Conservation (phyloP, 2,329 filamentous ascomycete genomes). For the Pseudocercospora ulei region DNA sequence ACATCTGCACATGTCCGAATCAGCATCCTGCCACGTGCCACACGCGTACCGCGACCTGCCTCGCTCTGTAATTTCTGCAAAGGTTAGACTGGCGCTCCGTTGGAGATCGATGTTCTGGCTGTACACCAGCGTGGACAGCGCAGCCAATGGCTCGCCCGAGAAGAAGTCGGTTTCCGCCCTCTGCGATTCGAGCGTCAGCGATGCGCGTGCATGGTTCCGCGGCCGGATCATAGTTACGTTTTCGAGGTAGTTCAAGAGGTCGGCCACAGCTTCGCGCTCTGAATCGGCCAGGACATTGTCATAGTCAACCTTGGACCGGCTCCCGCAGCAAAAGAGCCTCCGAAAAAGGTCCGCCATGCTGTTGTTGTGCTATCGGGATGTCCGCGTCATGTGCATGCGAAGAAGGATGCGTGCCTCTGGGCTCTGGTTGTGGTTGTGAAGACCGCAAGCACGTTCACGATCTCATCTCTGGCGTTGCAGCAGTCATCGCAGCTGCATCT, state of each 20-base stretch:
- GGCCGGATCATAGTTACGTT: conserved; percentile 57
- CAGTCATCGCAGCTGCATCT: no score
- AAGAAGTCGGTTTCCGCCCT: conserved; percentile 98
- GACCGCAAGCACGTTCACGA: background rate
- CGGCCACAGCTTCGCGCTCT: conserved; percentile 92
- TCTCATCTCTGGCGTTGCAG: conserved; percentile 2
- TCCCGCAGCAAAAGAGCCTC: conserved; percentile 31
- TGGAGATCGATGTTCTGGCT: conserved; percentile 98
- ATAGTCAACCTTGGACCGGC: conserved; percentile 42
- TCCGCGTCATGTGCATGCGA: conserved; percentile 9
- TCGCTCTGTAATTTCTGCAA: conserved; percentile 97
- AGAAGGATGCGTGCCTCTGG: conserved; percentile 4
- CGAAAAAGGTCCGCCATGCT: conserved; percentile 31
- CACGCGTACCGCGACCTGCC: conserved; percentile 47
- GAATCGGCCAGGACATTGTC: conserved; percentile 64
- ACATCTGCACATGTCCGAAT: conserved; percentile 57
- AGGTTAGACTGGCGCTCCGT: conserved; percentile 91
- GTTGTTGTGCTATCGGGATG: conserved; percentile 7
- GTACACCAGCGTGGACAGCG: conserved; percentile 90
- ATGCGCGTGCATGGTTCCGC: conserved; percentile 11
- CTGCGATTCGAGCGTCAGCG: conserved; percentile 42
- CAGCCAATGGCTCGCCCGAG: conserved; percentile 83
- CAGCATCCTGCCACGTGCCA: conserved; percentile 3
- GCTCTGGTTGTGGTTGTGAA: conserved; percentile 4
- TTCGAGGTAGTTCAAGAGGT: conserved; percentile 89